Evolutionary conservation across 306 rosid genomes (phyloP), one percentile per base, ranked within the genome.

Genomic region (Aeschynomene evenia): DNA sequence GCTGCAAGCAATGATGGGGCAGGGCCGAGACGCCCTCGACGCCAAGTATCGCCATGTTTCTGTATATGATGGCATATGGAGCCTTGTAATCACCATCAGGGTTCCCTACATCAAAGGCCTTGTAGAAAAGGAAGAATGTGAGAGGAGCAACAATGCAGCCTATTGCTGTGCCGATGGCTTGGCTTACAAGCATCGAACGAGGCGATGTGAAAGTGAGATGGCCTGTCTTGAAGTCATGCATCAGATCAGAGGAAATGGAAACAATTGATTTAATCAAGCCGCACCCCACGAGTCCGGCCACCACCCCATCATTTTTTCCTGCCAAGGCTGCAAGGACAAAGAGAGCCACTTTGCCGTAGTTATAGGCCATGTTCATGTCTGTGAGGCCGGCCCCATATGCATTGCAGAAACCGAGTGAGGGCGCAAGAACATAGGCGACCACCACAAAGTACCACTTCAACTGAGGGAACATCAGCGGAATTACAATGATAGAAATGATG

Each of bases 331-430:
- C 89, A 29, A 95, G 91, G 26, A 95, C 84, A 76, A 95, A 95
- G 69, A 95, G 96, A 49, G 99, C 99, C 59, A 91, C 99, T 77
- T 95, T 95, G 4, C 99, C 99, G 2, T 95, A 95, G 86, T 95
- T 95, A 67, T 87, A 89, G 16, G 99, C 96, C 99, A 95, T 95
- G 80, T 91, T 95, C 88, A 91, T 89, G 86, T 95, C 99, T 0
- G 99, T 95, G 66, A 95, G 61, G 52, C 99, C 99, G 2, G 99
- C 97, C 0, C 99, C 99, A 16, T 95, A 95, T 29, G 99, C 99
- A 67, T 95, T 95, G 86, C 99, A 95, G 87, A 95, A 95, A 82
- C 99, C 83, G 1, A 95, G 96, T 49, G 96, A 85, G 1, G 99
- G 99, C 0, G 97, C 99, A 7, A 89, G 77, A 31, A 84, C 31